Conservation (phyloP, 2,329 filamentous ascomycete species). For the Xylariaceae sp. region DNA sequence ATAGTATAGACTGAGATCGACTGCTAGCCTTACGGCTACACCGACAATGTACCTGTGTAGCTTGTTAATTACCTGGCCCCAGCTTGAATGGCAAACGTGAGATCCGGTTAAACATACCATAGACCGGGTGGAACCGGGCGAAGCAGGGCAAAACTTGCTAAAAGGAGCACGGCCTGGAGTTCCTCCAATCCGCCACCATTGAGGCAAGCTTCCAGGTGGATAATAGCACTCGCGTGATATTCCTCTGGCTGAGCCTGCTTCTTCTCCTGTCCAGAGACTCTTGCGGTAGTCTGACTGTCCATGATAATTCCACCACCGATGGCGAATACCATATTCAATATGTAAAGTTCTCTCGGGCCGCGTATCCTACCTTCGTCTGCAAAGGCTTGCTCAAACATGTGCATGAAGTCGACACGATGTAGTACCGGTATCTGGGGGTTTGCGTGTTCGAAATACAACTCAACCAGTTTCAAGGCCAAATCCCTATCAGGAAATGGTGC, state of each 20-base stretch:
- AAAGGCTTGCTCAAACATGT: constrained; percentile 79
- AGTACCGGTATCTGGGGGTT: constrained; percentile 94
- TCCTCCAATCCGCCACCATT: constrained; percentile 88
- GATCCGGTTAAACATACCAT: constrained; percentile 49
- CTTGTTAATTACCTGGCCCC: constrained; percentile 6
- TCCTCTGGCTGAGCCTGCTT: constrained; percentile 76
- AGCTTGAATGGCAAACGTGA: background rate
- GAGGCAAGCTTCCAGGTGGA: constrained; percentile 83
- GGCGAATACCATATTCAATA: constrained; percentile 94
- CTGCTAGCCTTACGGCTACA: constrained; percentile 80
- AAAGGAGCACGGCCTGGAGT: constrained; percentile 82
- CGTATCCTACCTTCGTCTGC: constrained; percentile 58
- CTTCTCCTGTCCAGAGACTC: constrained; percentile 30
- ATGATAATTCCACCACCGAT: constrained; percentile 93
- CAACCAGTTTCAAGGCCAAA: constrained; percentile 65
- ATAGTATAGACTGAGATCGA: constrained; percentile 87
- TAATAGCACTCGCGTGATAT: constrained; percentile 90
- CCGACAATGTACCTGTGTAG: constrained; percentile 76
- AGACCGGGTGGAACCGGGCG: constrained; percentile 87
- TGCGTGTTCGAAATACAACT: constrained; percentile 90
- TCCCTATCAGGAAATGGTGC: constrained; percentile 77
- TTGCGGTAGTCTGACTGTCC: constrained; percentile 46
- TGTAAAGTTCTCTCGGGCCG: constrained; percentile 78
- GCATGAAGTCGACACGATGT: constrained; percentile 83
- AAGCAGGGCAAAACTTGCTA: constrained; percentile 86